A percentile compares a stretch with the other conserved stretches of the same genome.
Conservation (phyloP, 306 rosid species). For the Corylus avellana region DNA sequence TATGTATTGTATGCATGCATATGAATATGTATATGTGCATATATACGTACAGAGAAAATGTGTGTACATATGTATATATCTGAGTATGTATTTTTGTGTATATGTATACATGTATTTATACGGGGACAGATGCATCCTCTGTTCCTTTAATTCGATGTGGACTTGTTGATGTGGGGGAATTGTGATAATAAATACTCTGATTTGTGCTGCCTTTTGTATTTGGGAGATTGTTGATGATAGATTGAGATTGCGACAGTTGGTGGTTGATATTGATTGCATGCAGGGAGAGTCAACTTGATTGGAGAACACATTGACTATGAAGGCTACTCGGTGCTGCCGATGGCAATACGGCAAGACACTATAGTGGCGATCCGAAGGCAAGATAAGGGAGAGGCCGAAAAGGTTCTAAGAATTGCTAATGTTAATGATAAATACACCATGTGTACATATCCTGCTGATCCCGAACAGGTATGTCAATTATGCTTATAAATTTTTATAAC, state of each 20-base stretch:
- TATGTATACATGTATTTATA: neutral
- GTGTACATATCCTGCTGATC: constrained; percentile 89
- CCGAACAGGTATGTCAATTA: constrained; percentile 58
- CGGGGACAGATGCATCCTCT: neutral
- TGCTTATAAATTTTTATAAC: neutral
- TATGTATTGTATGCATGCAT: neutral
- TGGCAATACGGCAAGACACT: constrained; percentile 97
- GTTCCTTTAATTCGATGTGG: too few relatives aligned
- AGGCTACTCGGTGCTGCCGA: constrained; percentile 96
- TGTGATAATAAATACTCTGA: neutral
- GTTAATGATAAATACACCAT: constrained; percentile 66
- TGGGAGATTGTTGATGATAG: neutral
- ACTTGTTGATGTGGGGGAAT: neutral
- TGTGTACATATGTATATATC: neutral
- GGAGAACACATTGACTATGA: constrained; percentile 98
- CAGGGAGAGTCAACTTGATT: constrained; percentile 98
- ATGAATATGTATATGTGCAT: too few relatives aligned
- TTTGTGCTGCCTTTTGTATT: constrained; percentile 1
- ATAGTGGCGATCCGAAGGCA: constrained; percentile 72
- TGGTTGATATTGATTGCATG: constrained; percentile 16
- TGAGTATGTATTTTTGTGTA: neutral
- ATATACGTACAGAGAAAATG: too few relatives aligned
- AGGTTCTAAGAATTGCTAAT: constrained; percentile 69
- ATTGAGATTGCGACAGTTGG: neutral
- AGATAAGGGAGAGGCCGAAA: constrained; percentile 37